Conservation (phyloP, 2,329 filamentous ascomycete species). For the Fusarium floridanum region DNA sequence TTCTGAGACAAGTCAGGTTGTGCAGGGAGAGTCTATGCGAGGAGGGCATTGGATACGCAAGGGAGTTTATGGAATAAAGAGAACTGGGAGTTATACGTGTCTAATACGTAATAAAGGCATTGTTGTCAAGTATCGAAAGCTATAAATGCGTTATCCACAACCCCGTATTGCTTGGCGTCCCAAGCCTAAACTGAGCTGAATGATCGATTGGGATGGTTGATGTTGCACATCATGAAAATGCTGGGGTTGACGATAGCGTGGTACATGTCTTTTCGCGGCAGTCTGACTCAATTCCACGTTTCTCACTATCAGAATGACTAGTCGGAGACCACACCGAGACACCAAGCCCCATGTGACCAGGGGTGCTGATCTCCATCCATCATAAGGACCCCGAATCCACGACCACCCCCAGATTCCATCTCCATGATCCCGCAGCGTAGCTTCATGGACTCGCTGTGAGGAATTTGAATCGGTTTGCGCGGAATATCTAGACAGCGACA, state of each 20-base stretch:
- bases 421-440: slow-evolving; percentile 29
- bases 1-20: neutral
- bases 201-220: neutral
- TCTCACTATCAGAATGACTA: neutral
- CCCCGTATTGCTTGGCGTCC: neutral
- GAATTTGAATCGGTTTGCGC: neutral
- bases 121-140: neutral
- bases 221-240: neutral
- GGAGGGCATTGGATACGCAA: neutral
- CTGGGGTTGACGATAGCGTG: slow-evolving; percentile 13
- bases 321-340: slow-evolving; percentile 19
- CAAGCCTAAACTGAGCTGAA: neutral
- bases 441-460: slow-evolving; percentile 28
- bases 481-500: slow-evolving; percentile 16
- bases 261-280: slow-evolving; percentile 14
- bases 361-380: slow-evolving; percentile 39
- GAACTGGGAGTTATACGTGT: neutral
- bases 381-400: slow-evolving; percentile 28
- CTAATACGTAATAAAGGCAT: neutral
- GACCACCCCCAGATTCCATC: slow-evolving; percentile 4
- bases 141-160: neutral
- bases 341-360: slow-evolving; percentile 40
- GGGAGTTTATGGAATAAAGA: neutral
- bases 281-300: neutral
- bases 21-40: neutral